These are phyloP conservation scores for Xylariales sp. DNA, from an alignment of 2,329 filamentous ascomycete species.

Conservation along the genomic window DNA sequence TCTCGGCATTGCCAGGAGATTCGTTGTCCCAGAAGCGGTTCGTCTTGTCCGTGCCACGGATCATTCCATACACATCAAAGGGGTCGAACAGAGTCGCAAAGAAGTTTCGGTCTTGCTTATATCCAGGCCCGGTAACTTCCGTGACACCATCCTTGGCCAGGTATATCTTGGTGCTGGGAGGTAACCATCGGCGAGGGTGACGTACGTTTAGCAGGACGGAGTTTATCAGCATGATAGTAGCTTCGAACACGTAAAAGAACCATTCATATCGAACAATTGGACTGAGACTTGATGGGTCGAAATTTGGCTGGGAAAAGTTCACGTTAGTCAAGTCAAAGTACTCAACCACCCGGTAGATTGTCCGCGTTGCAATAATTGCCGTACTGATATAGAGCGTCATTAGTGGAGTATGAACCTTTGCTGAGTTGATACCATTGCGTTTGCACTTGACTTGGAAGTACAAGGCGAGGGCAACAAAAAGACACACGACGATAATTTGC, in stretches of 20 bases:
- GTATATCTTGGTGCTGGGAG: slow-evolving; percentile 42
- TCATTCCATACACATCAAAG: slow-evolving; percentile 31
- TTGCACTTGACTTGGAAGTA: slow-evolving; percentile 43
- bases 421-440: slow-evolving; percentile 26
- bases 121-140: slow-evolving; percentile 42
- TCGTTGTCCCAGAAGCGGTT: slow-evolving; percentile 32
- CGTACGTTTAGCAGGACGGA: slow-evolving; percentile 43
- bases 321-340: slow-evolving; percentile 46
- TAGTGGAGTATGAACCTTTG: slow-evolving; percentile 30
- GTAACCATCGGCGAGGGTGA: slow-evolving; percentile 48
- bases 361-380: slow-evolving; percentile 45
- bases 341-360: slow-evolving; percentile 55
- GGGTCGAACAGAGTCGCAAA: slow-evolving; percentile 36
- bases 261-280: slow-evolving; percentile 52
- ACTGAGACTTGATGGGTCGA: slow-evolving; percentile 31
- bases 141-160: slow-evolving; percentile 42
- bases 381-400: slow-evolving; percentile 47
- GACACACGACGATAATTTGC: slow-evolving; percentile 47
- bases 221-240: slow-evolving; percentile 47
- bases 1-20: background rate
- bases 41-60: slow-evolving; percentile 25
- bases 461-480: slow-evolving; percentile 44
- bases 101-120: slow-evolving; percentile 41
- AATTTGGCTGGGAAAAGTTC: slow-evolving; percentile 30
- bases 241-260: slow-evolving; percentile 58